Evolutionary conservation across 1,139 yeast genomes (phyloP).

Genomic region (Scheffersomyces cryptocercus): DNA sequence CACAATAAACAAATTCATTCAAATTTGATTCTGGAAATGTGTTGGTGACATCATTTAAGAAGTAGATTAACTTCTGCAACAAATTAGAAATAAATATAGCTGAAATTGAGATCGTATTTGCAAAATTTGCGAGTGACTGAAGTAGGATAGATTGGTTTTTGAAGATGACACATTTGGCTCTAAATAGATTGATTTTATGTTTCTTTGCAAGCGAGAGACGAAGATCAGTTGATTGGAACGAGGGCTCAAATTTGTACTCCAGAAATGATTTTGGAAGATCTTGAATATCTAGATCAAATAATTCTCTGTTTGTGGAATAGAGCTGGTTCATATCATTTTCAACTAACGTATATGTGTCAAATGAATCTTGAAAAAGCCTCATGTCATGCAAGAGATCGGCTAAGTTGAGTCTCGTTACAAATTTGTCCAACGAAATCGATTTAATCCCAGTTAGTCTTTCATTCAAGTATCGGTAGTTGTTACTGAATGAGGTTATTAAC

Average conservation of each 20-base stretch:
- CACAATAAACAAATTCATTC: conserved; percentile 30
- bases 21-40: conserved; percentile 14
- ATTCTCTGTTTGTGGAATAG: conserved; percentile 14
- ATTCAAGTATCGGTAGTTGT: conserved; percentile 43
- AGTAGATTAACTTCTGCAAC: conserved; percentile 32
- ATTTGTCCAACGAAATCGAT: conserved; percentile 17
- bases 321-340: conserved; percentile 21
- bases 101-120: conserved; percentile 32
- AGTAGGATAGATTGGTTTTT: conserved; percentile 26
- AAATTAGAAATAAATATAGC: conserved; percentile 33
- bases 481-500: conserved; percentile 57
- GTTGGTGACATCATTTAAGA: conserved; percentile 41
- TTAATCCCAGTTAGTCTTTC: conserved; percentile 33
- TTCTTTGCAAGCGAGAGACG: conserved; percentile 10
- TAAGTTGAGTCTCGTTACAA: conserved; percentile 20
- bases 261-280: conserved; percentile 6
- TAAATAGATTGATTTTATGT: conserved; percentile 25
- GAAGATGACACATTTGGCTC: conserved; percentile 28
- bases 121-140: conserved; percentile 29
- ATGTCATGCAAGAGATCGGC: conserved; percentile 45
- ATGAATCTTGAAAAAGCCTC: conserved; percentile 59
- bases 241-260: conserved; percentile 18
- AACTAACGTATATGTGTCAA: conserved; percentile 46
- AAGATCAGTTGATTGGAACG: conserved; percentile 11
- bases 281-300: background rate